Evolutionary conservation across 345 rosid genomes (phyloP).

Genomic region (Combretum micranthum): DNA sequence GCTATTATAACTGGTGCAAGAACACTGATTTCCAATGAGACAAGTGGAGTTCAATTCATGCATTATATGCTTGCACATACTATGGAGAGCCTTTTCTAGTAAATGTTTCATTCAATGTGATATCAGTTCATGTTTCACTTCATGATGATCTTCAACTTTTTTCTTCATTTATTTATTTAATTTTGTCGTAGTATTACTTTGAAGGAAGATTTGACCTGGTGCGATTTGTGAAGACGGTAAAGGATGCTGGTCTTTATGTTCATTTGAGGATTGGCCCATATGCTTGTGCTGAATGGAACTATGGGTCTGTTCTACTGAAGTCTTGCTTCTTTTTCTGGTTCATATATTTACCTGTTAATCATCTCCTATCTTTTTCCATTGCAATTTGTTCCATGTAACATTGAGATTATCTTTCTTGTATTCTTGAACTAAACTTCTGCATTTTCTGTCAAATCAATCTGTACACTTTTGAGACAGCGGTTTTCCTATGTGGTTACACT

Average conservation of each 20-base stretch:
- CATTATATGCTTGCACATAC: too few relatives aligned
- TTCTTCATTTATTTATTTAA: too few relatives aligned
- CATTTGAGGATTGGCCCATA: conserved; percentile 73
- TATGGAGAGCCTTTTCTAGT: too few relatives aligned
- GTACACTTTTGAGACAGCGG: conserved; percentile 30
- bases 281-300: conserved; percentile 76
- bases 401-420: not conserved
- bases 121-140: too few relatives aligned
- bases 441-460: not conserved
- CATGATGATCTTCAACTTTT: too few relatives aligned
- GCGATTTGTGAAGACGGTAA: conserved; percentile 44
- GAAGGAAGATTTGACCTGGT: conserved; percentile 66
- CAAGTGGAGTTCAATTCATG: too few relatives aligned
- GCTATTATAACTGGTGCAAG: too few relatives aligned
- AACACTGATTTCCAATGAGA: too few relatives aligned
- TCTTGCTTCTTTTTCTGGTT: too few relatives aligned
- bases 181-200: conserved; percentile 41
- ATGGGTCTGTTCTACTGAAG: conserved; percentile 32
- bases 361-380: not conserved
- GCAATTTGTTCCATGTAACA: not conserved
- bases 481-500: conserved; percentile 66
- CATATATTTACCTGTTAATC: not conserved
- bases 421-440: not conserved
- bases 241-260: conserved; percentile 57
- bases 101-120: too few relatives aligned